phyloP scores from a whole-genome alignment of 352 stramenopile species.

The Phytophthora melonis region DNA sequence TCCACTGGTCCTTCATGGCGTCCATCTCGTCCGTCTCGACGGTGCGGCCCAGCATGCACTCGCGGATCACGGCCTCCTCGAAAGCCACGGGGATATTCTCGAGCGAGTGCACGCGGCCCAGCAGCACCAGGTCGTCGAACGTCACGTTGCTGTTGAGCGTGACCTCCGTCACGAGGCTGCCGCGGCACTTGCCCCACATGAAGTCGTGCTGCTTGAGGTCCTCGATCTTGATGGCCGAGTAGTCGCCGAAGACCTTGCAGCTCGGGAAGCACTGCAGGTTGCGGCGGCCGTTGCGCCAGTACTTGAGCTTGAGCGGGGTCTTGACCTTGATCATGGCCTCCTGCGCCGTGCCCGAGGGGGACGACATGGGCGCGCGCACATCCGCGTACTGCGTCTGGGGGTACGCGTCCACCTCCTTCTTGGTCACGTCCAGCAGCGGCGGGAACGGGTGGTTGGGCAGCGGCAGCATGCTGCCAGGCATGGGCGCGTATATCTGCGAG shows the following conservation, averaged over 20 bases:
- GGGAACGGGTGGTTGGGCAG: conserved; percentile 64
- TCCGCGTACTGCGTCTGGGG: conserved; percentile 29
- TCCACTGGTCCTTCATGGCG: conserved; percentile 88
- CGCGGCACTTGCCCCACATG: conserved; percentile 91
- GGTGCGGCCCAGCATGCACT: conserved; percentile 86
- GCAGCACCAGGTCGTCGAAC: conserved; percentile 83
- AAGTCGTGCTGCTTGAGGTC: conserved; percentile 91
- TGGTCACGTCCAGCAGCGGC: conserved; percentile 58
- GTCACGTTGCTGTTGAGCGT: conserved; percentile 85
- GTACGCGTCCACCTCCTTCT: conserved; percentile 52
- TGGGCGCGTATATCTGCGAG: conserved; percentile 40
- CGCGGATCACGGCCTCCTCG: conserved; percentile 82
- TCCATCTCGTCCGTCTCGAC: conserved; percentile 84
- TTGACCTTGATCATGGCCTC: conserved; percentile 92
- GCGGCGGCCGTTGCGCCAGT: conserved; percentile 91
- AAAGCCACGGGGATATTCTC: conserved; percentile 89
- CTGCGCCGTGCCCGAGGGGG: conserved; percentile 48
- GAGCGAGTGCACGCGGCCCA: conserved; percentile 85
- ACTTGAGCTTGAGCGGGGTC: conserved; percentile 87
- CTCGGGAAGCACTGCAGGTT: conserved; percentile 92
- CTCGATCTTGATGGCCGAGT: conserved; percentile 91
- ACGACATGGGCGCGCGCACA: conserved; percentile 14
- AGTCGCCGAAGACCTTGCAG: conserved; percentile 92
- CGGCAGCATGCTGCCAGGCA: conserved; percentile 38
- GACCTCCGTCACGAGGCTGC: conserved; percentile 84